Percentiles rank a stretch among this genome's conserved stretches.
Conservation (phyloP, 257 asterid species). For the Linderniella brevidens region DNA sequence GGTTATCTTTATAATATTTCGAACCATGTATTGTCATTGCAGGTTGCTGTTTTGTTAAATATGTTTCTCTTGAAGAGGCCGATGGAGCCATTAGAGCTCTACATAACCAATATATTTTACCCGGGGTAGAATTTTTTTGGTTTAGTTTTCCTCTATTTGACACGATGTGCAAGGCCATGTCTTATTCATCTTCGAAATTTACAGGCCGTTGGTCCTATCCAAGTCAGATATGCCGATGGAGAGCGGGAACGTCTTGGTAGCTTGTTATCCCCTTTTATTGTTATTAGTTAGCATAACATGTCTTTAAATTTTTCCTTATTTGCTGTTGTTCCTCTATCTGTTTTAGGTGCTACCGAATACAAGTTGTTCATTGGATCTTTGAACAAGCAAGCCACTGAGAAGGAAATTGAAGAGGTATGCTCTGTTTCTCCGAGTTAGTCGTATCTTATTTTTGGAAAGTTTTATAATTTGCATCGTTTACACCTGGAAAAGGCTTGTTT, state of each 20-base stretch:
- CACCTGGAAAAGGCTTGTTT: neutral
- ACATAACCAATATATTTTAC: conserved; percentile 70
- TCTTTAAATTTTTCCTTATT: neutral
- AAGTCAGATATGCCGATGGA: conserved; percentile 98
- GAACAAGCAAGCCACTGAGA: conserved; percentile 82
- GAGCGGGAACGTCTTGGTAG: conserved; percentile 97
- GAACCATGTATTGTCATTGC: conserved; percentile 41
- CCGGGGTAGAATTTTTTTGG: conserved; percentile 54
- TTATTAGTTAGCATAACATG: neutral
- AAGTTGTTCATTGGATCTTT: conserved; percentile 84
- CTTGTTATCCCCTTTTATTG: conserved; percentile 7
- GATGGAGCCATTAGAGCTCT: conserved; percentile 83
- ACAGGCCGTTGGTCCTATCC: conserved; percentile 87
- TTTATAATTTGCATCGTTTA: conserved; percentile 4
- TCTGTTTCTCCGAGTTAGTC: neutral
- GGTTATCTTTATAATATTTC: conserved; percentile 21
- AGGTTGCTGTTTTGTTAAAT: conserved; percentile 96
- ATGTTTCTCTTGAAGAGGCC: conserved; percentile 80
- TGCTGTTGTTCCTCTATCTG: conserved; percentile 10
- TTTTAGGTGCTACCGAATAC: conserved; percentile 73
- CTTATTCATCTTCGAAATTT: conserved; percentile 16
- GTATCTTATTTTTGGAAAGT: neutral
- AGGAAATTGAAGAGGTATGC: conserved; percentile 84
- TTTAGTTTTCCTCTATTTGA: conserved; percentile 8
- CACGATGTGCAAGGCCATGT: conserved; percentile 6